These are phyloP conservation scores for Rhizoclosmatium globosum DNA, from an alignment of 192 early-diverging fungal genomes.

Conservation along the genomic window DNA sequence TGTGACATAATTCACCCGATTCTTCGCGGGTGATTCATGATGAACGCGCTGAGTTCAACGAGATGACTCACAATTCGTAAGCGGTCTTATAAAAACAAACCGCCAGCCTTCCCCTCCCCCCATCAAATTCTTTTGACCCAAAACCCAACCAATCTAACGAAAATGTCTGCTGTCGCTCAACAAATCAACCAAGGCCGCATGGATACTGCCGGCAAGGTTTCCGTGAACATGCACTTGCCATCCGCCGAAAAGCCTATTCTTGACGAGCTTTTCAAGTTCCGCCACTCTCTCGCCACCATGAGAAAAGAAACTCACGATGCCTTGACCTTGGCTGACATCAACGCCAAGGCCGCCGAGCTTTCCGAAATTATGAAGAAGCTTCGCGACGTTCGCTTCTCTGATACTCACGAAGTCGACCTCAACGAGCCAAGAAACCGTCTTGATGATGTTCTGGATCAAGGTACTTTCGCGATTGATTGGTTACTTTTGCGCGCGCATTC, in stretches of 20 bases:
- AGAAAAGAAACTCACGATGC: conserved; percentile 40
- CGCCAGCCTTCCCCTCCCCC: too few species aligned
- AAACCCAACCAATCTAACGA: too few species aligned
- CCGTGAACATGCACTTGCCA: conserved; percentile 18
- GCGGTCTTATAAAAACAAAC: too few species aligned
- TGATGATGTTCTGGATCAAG: conserved; percentile 37
- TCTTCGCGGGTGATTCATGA: too few species aligned
- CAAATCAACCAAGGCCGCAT: conserved; percentile 6
- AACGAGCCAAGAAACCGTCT: conserved; percentile 33
- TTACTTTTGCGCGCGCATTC: too few species aligned
- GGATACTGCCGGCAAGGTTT: not conserved
- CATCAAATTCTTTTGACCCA: too few species aligned
- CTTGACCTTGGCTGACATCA: conserved; percentile 38
- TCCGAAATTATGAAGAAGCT: conserved; percentile 13
- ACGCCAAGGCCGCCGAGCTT: conserved; percentile 40
- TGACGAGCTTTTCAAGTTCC: conserved; percentile 27
- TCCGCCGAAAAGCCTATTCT: conserved; percentile 36
- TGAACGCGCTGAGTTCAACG: too few species aligned
- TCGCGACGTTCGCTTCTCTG: not conserved
- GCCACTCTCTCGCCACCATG: conserved; percentile 13
- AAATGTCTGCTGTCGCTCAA: too few species aligned
- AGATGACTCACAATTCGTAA: too few species aligned
- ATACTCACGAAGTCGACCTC: conserved; percentile 11
- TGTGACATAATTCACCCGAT: too few species aligned
- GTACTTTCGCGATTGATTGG: too few species aligned